phyloP scores from a whole-genome alignment of 2,329 filamentous ascomycete genomes.

The Venturia oleaginea region DNA sequence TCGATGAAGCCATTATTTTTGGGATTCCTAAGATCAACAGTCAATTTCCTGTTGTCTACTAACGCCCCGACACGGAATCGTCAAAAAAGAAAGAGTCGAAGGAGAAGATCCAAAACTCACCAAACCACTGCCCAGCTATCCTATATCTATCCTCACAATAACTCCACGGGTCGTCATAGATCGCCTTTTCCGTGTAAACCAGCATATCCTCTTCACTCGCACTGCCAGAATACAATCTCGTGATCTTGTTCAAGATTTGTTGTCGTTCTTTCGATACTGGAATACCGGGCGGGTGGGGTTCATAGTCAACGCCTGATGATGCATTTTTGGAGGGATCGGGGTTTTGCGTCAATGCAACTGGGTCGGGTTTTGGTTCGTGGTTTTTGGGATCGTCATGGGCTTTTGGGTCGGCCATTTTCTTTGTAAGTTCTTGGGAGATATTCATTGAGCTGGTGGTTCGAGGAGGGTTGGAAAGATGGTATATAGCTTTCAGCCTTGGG shows the following conservation, averaged over 20 bases:
- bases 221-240: constrained; percentile 38
- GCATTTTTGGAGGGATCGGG: constrained; percentile 21
- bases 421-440: neutral
- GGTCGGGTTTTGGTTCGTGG: constrained; percentile 17
- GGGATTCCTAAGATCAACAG: constrained; percentile 27
- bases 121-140: constrained; percentile 44
- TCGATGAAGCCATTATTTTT: constrained; percentile 31
- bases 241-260: constrained; percentile 35
- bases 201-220: constrained; percentile 40
- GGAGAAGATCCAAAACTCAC: constrained; percentile 16
- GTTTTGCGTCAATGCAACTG: constrained; percentile 24
- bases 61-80: too few relatives aligned
- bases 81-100: neutral
- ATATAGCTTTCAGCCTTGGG: neutral
- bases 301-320: constrained; percentile 24
- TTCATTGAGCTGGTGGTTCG: neutral
- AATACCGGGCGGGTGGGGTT: constrained; percentile 26
- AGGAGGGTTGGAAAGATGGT: neutral
- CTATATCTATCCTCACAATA: constrained; percentile 44
- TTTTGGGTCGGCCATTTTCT: neutral
- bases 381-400: constrained; percentile 10
- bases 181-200: constrained; percentile 37
- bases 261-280: constrained; percentile 27
- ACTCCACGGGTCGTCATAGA: constrained; percentile 41
- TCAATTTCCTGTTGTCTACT: neutral